Percentiles rank a stretch among this genome's conserved stretches.
Conservation (phyloP, 2,329 filamentous ascomycete species). For the Fusarium scirpi region DNA sequence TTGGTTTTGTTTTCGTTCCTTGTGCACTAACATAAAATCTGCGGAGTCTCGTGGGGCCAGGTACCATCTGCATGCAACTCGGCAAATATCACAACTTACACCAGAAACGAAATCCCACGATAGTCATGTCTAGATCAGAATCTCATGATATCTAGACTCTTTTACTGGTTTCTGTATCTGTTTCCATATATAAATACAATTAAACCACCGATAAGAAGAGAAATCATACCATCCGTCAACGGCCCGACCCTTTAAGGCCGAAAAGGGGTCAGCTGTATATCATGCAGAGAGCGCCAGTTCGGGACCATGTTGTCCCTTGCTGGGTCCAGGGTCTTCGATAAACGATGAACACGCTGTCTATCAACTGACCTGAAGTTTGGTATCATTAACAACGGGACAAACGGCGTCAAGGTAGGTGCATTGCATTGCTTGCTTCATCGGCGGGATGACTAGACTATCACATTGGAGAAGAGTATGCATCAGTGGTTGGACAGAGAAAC, state of each 20-base stretch:
- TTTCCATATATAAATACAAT: neutral
- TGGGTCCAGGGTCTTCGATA: slow-evolving; percentile 17
- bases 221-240: slow-evolving; percentile 33
- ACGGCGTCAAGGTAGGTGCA: neutral
- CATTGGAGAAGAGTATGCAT: neutral
- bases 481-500: slow-evolving; percentile 11
- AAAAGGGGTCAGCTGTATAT: slow-evolving; percentile 25
- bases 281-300: slow-evolving; percentile 13
- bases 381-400: slow-evolving; percentile 5
- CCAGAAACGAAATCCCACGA: slow-evolving; percentile 1
- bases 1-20: slow-evolving; percentile 14
- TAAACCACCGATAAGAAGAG: neutral
- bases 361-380: slow-evolving; percentile 16
- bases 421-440: neutral
- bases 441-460: neutral
- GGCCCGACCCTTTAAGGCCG: slow-evolving; percentile 31
- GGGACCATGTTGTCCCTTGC: slow-evolving; percentile 17
- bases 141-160: slow-evolving; percentile 3
- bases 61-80: neutral
- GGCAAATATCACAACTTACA: slow-evolving; percentile 8
- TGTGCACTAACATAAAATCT: slow-evolving; percentile 1
- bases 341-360: slow-evolving; percentile 3
- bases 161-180: neutral
- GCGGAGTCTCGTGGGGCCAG: slow-evolving; percentile 19
- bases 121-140: slow-evolving; percentile 9